Percentiles rank a stretch among this genome's conserved stretches.
Conservation (phyloP, 2,329 filamentous ascomycete genomes). For the Sporothrix globosa region DNA sequence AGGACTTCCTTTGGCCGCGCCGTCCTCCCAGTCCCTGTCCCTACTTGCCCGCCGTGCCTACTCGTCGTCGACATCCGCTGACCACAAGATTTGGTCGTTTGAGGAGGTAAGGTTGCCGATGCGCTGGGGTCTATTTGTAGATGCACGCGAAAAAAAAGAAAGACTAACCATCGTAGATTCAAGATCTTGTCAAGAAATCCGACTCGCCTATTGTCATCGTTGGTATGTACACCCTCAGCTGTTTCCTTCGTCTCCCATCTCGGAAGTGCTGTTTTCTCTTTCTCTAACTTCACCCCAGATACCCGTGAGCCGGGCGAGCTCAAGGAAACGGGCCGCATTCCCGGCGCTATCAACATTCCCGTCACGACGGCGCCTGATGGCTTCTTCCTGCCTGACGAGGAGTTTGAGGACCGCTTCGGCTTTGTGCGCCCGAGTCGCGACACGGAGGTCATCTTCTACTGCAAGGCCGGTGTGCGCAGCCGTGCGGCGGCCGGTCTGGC, state of each 20-base stretch:
- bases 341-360: slow-evolving; percentile 80
- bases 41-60: slow-evolving; percentile 37
- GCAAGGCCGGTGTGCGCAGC: slow-evolving; percentile 86
- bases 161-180: slow-evolving; percentile 43
- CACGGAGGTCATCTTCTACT: slow-evolving; percentile 78
- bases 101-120: slow-evolving; percentile 44
- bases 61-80: slow-evolving; percentile 38
- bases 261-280: background rate
- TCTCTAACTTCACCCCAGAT: slow-evolving; percentile 49
- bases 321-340: slow-evolving; percentile 69
- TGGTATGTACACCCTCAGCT: slow-evolving; percentile 44
- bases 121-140: background rate
- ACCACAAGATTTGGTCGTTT: slow-evolving; percentile 54
- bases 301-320: slow-evolving; percentile 74
- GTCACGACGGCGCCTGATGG: slow-evolving; percentile 76
- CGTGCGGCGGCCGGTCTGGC: slow-evolving; percentile 77
- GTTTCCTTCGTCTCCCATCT: background rate
- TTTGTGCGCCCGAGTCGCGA: slow-evolving; percentile 67
- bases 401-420: slow-evolving; percentile 82
- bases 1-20: background rate
- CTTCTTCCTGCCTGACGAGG: slow-evolving; percentile 72
- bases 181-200: slow-evolving; percentile 44
- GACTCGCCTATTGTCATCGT: slow-evolving; percentile 50
- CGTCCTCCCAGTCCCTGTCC: background rate
- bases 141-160: too few species aligned